phyloP scores from a whole-genome alignment of 768 basidiomycete genomes.

The Leucogyrophana mollusca region DNA sequence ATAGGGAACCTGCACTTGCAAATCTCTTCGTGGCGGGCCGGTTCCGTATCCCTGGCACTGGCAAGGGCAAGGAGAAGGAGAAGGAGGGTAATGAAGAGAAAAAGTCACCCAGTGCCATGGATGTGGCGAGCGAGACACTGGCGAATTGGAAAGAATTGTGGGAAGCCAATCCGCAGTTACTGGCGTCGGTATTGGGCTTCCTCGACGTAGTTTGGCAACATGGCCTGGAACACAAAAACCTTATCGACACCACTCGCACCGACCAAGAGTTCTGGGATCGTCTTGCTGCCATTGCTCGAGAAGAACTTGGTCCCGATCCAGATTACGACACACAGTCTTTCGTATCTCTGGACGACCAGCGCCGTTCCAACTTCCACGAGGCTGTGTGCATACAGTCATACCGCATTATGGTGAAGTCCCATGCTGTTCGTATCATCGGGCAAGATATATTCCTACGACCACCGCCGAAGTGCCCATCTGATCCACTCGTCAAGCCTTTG shows the following conservation, averaged over 20 bases:
- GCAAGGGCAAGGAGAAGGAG: conserved; percentile 39
- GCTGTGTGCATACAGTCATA: conserved; percentile 64
- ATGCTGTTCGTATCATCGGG: conserved; percentile 71
- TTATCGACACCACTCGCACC: conserved; percentile 54
- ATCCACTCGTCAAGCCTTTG: conserved; percentile 45
- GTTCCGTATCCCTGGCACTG: conserved; percentile 47
- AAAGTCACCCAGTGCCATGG: conserved; percentile 56
- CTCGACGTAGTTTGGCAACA: conserved; percentile 79
- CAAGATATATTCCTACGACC: conserved; percentile 70
- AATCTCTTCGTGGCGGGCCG: conserved; percentile 76
- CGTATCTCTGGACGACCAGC: conserved; percentile 25
- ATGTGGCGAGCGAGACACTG: conserved; percentile 65
- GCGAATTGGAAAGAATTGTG: conserved; percentile 72
- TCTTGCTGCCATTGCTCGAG: conserved; percentile 59
- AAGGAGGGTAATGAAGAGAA: conserved; percentile 22
- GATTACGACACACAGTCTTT: conserved; percentile 59
- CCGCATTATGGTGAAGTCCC: conserved; percentile 68
- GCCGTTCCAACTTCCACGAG: conserved; percentile 58
- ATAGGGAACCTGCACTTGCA: conserved; percentile 84
- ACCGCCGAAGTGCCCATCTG: conserved; percentile 35
- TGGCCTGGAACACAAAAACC: conserved; percentile 64
- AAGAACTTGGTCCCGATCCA: conserved; percentile 74
- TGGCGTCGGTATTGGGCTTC: conserved; percentile 75
- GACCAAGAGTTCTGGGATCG: conserved; percentile 68
- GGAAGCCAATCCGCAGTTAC: conserved; percentile 73